Conservation (phyloP, 176 grass and related monocot genomes). For the Aegilops speltoides region DNA sequence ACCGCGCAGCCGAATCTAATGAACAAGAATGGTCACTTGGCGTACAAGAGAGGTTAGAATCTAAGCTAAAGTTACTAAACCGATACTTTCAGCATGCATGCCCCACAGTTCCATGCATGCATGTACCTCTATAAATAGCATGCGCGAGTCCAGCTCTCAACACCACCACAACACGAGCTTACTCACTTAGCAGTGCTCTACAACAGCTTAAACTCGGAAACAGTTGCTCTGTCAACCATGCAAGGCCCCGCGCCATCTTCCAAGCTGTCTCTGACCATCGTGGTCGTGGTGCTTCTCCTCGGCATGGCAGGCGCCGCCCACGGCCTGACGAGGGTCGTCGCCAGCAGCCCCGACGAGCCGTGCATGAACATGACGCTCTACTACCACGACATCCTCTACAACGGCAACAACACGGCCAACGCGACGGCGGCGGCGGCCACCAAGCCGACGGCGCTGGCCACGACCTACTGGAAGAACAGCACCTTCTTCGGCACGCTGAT, state of each 20-base stretch:
- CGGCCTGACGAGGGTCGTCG: neutral
- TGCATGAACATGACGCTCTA: conserved; percentile 2
- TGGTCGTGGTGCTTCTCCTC: neutral
- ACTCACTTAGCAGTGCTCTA: neutral
- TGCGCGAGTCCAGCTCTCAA: neutral
- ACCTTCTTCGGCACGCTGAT: conserved; percentile 25
- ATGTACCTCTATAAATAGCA: conserved; percentile 10
- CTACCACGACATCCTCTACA: conserved; percentile 41
- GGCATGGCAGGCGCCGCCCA: neutral
- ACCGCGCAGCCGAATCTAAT: neutral
- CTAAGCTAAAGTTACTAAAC: neutral
- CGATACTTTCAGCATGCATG: neutral
- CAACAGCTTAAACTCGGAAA: neutral
- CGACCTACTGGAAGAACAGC: neutral
- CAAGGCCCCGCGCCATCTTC: neutral
- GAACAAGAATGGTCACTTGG: neutral
- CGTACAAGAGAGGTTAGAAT: neutral
- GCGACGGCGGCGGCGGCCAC: conserved; percentile 8
- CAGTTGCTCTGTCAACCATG: neutral
- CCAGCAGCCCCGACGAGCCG: conserved; percentile 13
- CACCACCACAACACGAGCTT: neutral
- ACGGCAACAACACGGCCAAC: conserved; percentile 27
- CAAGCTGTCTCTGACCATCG: neutral
- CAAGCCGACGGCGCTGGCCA: conserved; percentile 20
- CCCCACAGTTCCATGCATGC: neutral